Percentiles rank a stretch among this genome's conserved stretches.
phyloP scores from a whole-genome alignment of 768 basidiomycete genomes.

The Suillus tomentosus region DNA sequence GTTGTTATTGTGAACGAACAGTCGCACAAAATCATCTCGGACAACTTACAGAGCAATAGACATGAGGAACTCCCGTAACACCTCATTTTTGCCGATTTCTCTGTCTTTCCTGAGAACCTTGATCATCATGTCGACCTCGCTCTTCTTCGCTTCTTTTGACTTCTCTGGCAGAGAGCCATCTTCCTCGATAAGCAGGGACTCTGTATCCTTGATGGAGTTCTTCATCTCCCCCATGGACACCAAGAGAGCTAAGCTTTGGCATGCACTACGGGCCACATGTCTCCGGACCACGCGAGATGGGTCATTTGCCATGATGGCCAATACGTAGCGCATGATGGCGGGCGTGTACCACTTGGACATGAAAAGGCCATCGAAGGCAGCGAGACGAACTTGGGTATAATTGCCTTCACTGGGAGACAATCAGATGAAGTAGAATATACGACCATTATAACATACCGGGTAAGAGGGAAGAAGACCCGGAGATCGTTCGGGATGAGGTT shows the following conservation, averaged over 20 bases:
- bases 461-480: slow-evolving; percentile 81
- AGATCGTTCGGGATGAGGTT: slow-evolving; percentile 78
- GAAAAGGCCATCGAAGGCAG: slow-evolving; percentile 94
- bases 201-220: slow-evolving; percentile 65
- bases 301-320: slow-evolving; percentile 86
- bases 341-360: slow-evolving; percentile 86
- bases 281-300: slow-evolving; percentile 80
- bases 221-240: slow-evolving; percentile 93
- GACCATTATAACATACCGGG: slow-evolving; percentile 57
- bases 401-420: slow-evolving; percentile 77
- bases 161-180: slow-evolving; percentile 75
- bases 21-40: slow-evolving; percentile 11
- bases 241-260: slow-evolving; percentile 83
- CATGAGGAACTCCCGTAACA: slow-evolving; percentile 78
- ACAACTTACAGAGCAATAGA: slow-evolving; percentile 72
- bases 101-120: slow-evolving; percentile 86
- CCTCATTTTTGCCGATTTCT: slow-evolving; percentile 79
- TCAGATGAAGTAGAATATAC: slow-evolving; percentile 13
- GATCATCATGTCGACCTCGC: slow-evolving; percentile 81
- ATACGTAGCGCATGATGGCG: slow-evolving; percentile 83
- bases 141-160: slow-evolving; percentile 75
- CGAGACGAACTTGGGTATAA: slow-evolving; percentile 85
- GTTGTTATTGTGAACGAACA: slow-evolving; percentile 7
- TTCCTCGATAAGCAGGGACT: slow-evolving; percentile 83
- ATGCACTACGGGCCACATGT: slow-evolving; percentile 83